A percentile compares a stretch with the other conserved stretches of the same genome.
Evolutionary conservation across 192 early-diverging fungal species (phyloP).

Genomic region (Dimargaris cristalligena): DNA sequence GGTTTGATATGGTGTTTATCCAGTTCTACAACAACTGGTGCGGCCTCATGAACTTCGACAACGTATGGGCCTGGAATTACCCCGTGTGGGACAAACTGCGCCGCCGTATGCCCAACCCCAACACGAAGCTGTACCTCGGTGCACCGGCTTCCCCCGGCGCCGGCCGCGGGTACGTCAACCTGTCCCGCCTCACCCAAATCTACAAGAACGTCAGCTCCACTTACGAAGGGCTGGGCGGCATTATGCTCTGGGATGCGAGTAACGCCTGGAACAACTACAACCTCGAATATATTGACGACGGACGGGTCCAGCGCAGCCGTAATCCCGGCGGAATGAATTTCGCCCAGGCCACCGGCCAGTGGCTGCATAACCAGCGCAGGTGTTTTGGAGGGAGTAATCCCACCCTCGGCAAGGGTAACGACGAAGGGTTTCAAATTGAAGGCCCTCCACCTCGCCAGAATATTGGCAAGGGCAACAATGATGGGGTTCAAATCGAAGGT

Average conservation of each 20-base stretch:
- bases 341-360: not conserved
- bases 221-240: conserved; percentile 44
- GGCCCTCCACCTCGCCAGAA: too few species aligned
- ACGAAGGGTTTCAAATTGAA: too few species aligned
- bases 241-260: conserved; percentile 61
- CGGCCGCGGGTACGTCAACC: conserved; percentile 38
- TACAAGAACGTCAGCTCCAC: conserved; percentile 28
- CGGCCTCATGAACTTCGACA: conserved; percentile 31
- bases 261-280: conserved; percentile 38
- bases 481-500: too few species aligned
- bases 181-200: conserved; percentile 28
- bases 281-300: not conserved
- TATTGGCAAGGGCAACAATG: too few species aligned
- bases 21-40: conserved; percentile 57
- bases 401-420: too few species aligned
- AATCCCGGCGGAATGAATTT: not conserved
- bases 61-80: conserved; percentile 40
- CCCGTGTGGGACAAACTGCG: conserved; percentile 56
- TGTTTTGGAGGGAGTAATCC: too few species aligned
- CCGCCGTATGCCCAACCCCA: conserved; percentile 36
- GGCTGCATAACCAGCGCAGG: not conserved
- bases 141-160: conserved; percentile 38
- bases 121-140: conserved; percentile 44
- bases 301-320: not conserved
- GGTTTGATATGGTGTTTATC: conserved; percentile 47